These are phyloP conservation scores for Adansonia madagascariensis DNA, from an alignment of 441 rosid species.

Conservation along the genomic window DNA sequence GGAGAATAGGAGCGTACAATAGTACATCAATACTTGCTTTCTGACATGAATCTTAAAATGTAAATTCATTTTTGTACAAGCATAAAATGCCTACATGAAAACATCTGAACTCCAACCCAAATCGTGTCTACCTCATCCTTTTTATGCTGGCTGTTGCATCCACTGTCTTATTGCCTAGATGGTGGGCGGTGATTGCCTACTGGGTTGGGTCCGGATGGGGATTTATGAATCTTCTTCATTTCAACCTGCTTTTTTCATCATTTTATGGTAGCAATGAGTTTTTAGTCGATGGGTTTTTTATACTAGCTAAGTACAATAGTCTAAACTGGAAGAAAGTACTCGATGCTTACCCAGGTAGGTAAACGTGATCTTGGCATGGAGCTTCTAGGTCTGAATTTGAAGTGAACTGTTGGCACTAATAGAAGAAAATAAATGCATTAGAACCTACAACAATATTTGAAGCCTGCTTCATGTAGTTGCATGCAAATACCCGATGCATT, in stretches of 20 bases:
- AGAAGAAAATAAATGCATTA: conserved; percentile 11
- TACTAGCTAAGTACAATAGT: background rate
- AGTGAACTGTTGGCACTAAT: conserved; percentile 44
- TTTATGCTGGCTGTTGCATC: conserved; percentile 28
- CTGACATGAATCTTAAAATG: conserved; percentile 29
- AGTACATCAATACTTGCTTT: conserved; percentile 19
- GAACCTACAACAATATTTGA: background rate
- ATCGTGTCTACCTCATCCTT: conserved; percentile 15
- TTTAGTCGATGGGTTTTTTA: background rate
- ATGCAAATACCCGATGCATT: background rate
- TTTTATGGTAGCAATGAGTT: conserved; percentile 21
- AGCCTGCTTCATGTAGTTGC: background rate
- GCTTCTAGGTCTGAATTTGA: conserved; percentile 41
- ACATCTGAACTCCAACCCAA: conserved; percentile 33
- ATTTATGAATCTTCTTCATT: conserved; percentile 46
- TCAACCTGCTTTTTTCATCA: conserved; percentile 45
- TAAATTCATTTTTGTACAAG: conserved; percentile 37
- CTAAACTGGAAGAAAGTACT: conserved; percentile 13
- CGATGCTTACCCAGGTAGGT: conserved; percentile 52
- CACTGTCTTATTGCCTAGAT: conserved; percentile 45
- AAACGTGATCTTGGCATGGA: conserved; percentile 34
- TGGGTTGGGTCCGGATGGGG: conserved; percentile 77
- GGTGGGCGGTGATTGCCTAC: conserved; percentile 64
- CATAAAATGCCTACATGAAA: conserved; percentile 32
- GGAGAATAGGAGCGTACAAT: conserved; percentile 19